phyloP scores from a whole-genome alignment of 495 filamentous ascomycete genomes.

The Cercophora sp. region DNA sequence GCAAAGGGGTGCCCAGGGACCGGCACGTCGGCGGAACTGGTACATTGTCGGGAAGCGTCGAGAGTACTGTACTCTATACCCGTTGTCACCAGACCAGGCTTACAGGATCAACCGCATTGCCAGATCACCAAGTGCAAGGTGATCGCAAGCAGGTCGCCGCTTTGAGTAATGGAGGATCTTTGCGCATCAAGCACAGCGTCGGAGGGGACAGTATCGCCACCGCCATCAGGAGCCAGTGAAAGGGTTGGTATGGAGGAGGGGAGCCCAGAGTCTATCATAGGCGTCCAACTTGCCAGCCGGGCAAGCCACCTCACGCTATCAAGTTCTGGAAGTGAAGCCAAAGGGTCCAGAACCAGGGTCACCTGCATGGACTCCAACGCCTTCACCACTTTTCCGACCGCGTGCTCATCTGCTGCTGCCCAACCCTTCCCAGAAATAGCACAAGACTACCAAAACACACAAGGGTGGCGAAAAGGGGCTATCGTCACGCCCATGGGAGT shows the following conservation, averaged over 20 bases:
- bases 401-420: slow-evolving; percentile 8
- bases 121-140: slow-evolving; percentile 9
- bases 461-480: slow-evolving; percentile 10
- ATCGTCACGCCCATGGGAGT: background rate
- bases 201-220: background rate
- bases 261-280: slow-evolving; percentile 10
- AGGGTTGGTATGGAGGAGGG: background rate
- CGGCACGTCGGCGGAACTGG: background rate
- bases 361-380: background rate
- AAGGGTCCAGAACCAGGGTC: background rate
- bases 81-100: no score
- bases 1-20: no score
- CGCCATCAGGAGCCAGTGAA: slow-evolving; percentile 2
- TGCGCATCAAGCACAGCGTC: background rate
- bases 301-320: slow-evolving; percentile 23
- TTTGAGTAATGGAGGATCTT: slow-evolving; percentile 8
- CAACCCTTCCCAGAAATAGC: slow-evolving; percentile 7
- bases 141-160: slow-evolving; percentile 8
- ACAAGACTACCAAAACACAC: background rate
- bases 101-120: slow-evolving; percentile 6
- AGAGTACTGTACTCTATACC: no score
- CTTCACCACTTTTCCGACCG: background rate
- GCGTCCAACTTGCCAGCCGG: slow-evolving; percentile 22
- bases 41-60: slow-evolving; percentile 4
- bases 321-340: slow-evolving; percentile 11